Base-by-base conservation (phyloP, 2,329 filamentous ascomycete species). In the Diaporthe caulivora region DNA sequence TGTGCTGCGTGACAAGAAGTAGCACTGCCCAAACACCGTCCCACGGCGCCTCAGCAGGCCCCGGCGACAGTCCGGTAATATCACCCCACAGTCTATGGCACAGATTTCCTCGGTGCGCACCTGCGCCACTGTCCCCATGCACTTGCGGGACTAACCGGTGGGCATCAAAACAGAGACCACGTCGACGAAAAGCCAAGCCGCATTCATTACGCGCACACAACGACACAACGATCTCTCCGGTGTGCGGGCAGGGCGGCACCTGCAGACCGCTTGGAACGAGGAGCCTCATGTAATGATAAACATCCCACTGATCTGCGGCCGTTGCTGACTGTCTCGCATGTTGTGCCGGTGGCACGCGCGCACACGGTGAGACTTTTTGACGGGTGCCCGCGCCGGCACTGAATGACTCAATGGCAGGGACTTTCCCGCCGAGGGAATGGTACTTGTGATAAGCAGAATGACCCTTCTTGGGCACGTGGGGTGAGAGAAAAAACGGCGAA, bases 361-460 rank as follows among this genome's bases (percentile, higher is more conserved):
- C 34, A 31, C 65, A 62, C 65, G 67, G 65, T 73, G 71, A 73
- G 55, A 73, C 71, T 69, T 47, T 40, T 31, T 40, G 65, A 69
- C 55, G 71, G 65, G 47, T 49, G 55, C 10, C 65, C 55, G 65
- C 71, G 69, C 60, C 65, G 65, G 71, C 71, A 73, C 53, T 29
- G 65, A 49, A 26, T 42, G 55, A 53, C 44, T 60, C 31, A 31
- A 53, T 40, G 42, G 62, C n/a, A n/a, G 21, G 57, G 47, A 26
- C 21, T 51, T 62, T 47, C 51, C 54, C 55, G n/a, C 26, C 34
- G 55, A 13, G 55, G 29, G 37, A 51, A 37, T 24, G 34, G 31
- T 42, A 70, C 9, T 18, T 51, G 31, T 62, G 55, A 26, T 40
- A 51, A 21, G 44, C 37, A 62, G 44, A 15, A 57, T 49, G 24